phyloP scores from a whole-genome alignment of 1,284 basidiomycete species.

The Lentinus polychrous region DNA sequence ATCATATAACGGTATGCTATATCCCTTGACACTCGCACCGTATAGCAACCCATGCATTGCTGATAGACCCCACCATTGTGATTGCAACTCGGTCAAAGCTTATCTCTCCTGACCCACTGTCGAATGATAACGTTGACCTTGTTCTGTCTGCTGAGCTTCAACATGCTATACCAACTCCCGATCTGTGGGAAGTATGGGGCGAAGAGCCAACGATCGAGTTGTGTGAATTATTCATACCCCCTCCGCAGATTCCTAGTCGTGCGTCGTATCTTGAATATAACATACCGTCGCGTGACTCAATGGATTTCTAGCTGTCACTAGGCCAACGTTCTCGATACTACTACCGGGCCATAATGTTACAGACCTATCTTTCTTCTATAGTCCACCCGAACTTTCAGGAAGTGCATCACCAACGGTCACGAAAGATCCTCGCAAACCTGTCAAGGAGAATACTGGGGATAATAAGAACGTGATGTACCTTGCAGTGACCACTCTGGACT shows the following conservation, averaged over 20 bases:
- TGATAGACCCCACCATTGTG: constrained; percentile 49
- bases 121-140: constrained; percentile 39
- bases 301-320: constrained; percentile 18
- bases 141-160: constrained; percentile 34
- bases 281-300: background rate
- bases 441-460: constrained; percentile 14
- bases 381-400: constrained; percentile 22
- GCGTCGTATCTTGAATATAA: background rate
- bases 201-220: constrained; percentile 58
- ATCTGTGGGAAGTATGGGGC: constrained; percentile 54
- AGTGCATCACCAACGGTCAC: constrained; percentile 16
- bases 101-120: constrained; percentile 15
- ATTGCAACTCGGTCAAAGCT: constrained; percentile 53
- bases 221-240: constrained; percentile 20
- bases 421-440: constrained; percentile 13
- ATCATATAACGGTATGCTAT: constrained; percentile 54
- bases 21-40: background rate
- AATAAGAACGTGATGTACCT: constrained; percentile 33
- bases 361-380: constrained; percentile 40
- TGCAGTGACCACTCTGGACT: constrained; percentile 47
- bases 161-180: constrained; percentile 14
- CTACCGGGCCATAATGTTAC: constrained; percentile 32
- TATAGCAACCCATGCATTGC: background rate
- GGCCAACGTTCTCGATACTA: constrained; percentile 38
- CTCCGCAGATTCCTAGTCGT: background rate